Percentiles rank a stretch among this genome's conserved stretches.
phyloP scores from a whole-genome alignment of 106 monocot species.

The Apostasia shenzhenica region DNA sequence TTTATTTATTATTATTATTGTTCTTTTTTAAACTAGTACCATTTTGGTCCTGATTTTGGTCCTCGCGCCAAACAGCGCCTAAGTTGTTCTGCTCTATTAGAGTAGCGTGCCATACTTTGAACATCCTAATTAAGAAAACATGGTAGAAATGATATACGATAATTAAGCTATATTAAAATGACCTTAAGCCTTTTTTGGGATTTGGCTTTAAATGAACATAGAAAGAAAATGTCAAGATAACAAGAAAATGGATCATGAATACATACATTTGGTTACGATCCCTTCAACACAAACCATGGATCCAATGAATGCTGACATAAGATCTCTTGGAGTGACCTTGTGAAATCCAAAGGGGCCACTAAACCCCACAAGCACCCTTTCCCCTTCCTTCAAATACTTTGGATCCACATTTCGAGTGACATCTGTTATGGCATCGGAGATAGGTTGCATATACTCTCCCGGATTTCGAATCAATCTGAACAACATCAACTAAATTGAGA shows the following conservation, averaged over 20 bases:
- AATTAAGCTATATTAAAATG: too few species aligned
- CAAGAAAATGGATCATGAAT: neutral
- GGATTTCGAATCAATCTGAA: constrained; percentile 90
- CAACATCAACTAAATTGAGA: neutral
- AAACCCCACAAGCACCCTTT: constrained; percentile 79
- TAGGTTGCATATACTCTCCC: constrained; percentile 67
- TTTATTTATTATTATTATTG: too few species aligned
- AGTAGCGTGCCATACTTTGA: too few species aligned
- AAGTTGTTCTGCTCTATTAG: too few species aligned
- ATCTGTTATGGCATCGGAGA: constrained; percentile 84
- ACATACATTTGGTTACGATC: constrained; percentile 93
- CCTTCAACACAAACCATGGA: constrained; percentile 97
- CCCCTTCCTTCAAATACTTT: constrained; percentile 79
- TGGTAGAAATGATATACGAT: too few species aligned
- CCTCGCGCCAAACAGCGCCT: too few species aligned
- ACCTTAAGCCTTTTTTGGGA: too few species aligned
- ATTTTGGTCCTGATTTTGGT: too few species aligned
- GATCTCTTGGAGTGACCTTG: constrained; percentile 89
- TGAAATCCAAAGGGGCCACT: constrained; percentile 88
- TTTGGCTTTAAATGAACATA: too few species aligned
- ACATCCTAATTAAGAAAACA: too few species aligned
- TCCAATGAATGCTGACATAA: constrained; percentile 97
- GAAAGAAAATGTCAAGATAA: too few species aligned
- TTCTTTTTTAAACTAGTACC: too few species aligned
- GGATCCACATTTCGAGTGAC: constrained; percentile 53